phyloP scores from a whole-genome alignment of 2,329 filamentous ascomycete genomes.

The Colletotrichum phormii region DNA sequence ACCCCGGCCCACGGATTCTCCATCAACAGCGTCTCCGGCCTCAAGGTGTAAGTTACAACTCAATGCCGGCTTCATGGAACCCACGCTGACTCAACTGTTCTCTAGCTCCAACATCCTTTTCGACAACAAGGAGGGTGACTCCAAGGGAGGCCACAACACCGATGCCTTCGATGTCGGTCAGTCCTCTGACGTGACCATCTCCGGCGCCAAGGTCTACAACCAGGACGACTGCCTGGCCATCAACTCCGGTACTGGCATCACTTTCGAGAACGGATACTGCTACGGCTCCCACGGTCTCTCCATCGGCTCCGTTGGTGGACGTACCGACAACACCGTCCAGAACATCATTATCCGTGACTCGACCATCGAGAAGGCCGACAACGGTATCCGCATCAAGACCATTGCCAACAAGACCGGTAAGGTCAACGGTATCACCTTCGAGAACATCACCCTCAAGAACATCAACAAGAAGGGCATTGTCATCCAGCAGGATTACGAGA shows the following conservation, averaged over 20 bases:
- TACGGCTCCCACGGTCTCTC: constrained; percentile 57
- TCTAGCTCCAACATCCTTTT: constrained; percentile 49
- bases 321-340: constrained; percentile 63
- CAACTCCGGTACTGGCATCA: constrained; percentile 64
- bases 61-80: too few relatives aligned
- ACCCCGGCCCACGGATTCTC: constrained; percentile 56
- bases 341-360: constrained; percentile 63
- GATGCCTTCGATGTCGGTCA: constrained; percentile 69
- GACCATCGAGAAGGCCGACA: constrained; percentile 62
- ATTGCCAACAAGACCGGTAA: constrained; percentile 56
- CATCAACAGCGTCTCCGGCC: constrained; percentile 49
- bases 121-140: constrained; percentile 53
- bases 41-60: constrained; percentile 47
- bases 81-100: background rate
- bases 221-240: constrained; percentile 72
- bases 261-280: constrained; percentile 57
- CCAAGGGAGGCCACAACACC: constrained; percentile 61
- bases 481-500: constrained; percentile 60
- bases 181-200: constrained; percentile 62
- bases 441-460: constrained; percentile 54
- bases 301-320: constrained; percentile 58
- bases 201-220: constrained; percentile 66
- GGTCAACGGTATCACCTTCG: constrained; percentile 57
- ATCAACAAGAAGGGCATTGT: constrained; percentile 55
- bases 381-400: constrained; percentile 65